Evolutionary conservation across 345 rosid species (phyloP).

Genomic region (Carallia brachiata): DNA sequence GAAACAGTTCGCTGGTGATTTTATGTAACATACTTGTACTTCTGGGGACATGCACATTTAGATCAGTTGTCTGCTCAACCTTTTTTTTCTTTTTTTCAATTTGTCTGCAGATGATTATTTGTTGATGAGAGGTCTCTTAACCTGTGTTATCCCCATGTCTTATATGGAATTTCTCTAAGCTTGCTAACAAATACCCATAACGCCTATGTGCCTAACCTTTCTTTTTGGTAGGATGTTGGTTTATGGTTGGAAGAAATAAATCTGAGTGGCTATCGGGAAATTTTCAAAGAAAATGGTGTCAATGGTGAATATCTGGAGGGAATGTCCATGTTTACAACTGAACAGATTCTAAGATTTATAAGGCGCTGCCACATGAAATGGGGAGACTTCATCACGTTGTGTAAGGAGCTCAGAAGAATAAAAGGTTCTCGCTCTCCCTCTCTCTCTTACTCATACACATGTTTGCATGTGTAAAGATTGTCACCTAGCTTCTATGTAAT

Average conservation of each 20-base stretch:
- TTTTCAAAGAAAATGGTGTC: conserved; percentile 86
- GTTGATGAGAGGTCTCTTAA: conserved; percentile 57
- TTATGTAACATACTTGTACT: background rate
- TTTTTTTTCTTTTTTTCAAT: background rate
- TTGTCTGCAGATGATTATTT: background rate
- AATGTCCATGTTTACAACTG: conserved; percentile 98
- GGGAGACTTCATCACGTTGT: conserved; percentile 98
- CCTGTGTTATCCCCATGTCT: conserved; percentile 54
- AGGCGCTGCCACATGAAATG: conserved; percentile 99
- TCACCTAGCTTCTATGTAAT: background rate
- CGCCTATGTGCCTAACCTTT: conserved; percentile 37
- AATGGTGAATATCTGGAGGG: conserved; percentile 95
- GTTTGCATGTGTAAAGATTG: background rate
- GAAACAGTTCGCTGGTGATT: background rate
- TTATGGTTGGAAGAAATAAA: conserved; percentile 94
- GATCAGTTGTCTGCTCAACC: background rate
- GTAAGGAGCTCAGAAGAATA: conserved; percentile 94
- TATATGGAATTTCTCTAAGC: conserved; percentile 72
- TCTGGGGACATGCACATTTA: background rate
- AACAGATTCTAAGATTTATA: conserved; percentile 94
- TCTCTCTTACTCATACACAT: background rate
- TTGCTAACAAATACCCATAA: conserved; percentile 85
- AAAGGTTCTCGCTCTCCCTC: conserved; percentile 55
- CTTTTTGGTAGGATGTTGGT: conserved; percentile 72
- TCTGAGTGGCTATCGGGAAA: conserved; percentile 81